Percentiles rank a stretch among this genome's conserved stretches.
phyloP scores from a whole-genome alignment of 208 protist genomes.

The Crithidia acanthocephali region DNA sequence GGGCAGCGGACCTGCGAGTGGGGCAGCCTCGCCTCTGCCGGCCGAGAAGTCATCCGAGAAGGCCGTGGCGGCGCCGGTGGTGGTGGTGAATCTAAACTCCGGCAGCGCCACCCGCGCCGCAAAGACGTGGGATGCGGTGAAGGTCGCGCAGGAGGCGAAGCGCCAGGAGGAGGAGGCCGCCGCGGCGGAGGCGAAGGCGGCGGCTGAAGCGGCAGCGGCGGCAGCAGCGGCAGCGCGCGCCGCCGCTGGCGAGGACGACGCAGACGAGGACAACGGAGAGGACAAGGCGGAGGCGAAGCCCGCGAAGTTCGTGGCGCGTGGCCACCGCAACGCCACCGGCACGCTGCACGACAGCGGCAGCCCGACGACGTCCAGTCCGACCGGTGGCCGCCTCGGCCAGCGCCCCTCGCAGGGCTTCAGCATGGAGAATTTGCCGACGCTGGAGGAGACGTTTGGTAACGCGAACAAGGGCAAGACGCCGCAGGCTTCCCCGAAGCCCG shows the following conservation, averaged over 20 bases:
- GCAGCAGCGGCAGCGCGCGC: slow-evolving; percentile 7
- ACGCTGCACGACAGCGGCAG: slow-evolving; percentile 27
- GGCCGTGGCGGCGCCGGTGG: slow-evolving; percentile 12
- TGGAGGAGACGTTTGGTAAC: slow-evolving; percentile 58
- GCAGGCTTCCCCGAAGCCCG: slow-evolving; percentile 13
- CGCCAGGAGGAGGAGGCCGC: slow-evolving; percentile 20
- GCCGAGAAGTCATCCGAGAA: slow-evolving; percentile 13
- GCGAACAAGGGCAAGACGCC: slow-evolving; percentile 31
- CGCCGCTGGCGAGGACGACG: slow-evolving; percentile 1
- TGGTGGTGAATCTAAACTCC: slow-evolving; percentile 22
- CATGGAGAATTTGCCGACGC: slow-evolving; percentile 59
- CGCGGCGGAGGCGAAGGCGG: slow-evolving; percentile 26
- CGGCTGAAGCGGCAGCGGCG: slow-evolving; percentile 20
- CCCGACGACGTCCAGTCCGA: slow-evolving; percentile 12
- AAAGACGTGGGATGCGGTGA: slow-evolving; percentile 67
- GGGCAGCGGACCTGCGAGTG: slow-evolving; percentile 3
- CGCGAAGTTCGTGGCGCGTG: slow-evolving; percentile 77
- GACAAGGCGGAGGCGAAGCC: slow-evolving; percentile 36
- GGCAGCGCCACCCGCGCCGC: slow-evolving; percentile 35
- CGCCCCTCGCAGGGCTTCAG: slow-evolving; percentile 40
- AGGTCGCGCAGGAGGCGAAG: slow-evolving; percentile 23
- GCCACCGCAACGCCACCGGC: slow-evolving; percentile 65
- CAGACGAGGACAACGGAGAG: slow-evolving; percentile 6
- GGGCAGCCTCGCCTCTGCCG: not conserved
- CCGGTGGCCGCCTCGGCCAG: no score